Percentiles rank a stretch among this genome's conserved stretches.
Evolutionary conservation across 345 rosid genomes (phyloP).

Genomic region (Moringa oleifera): DNA sequence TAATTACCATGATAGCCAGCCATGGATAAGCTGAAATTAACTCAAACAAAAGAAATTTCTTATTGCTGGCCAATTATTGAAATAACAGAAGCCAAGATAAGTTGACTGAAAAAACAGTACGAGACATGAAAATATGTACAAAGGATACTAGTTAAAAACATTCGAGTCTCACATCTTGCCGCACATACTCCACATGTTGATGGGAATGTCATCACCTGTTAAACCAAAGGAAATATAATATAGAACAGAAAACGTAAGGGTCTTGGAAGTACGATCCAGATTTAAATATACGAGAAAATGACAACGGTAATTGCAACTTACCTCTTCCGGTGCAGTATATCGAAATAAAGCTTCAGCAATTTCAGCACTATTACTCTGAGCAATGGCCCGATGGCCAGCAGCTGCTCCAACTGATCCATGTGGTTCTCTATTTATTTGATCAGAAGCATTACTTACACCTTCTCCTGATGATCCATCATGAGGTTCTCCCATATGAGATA

Average conservation of each 20-base stretch:
- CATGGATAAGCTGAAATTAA: no score
- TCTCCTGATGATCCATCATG: constrained; percentile 27
- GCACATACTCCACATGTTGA: constrained; percentile 44
- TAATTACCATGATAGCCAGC: no score
- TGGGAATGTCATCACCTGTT: constrained; percentile 45
- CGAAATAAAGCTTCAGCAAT: constrained; percentile 71
- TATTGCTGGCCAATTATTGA: no score
- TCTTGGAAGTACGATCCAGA: not conserved
- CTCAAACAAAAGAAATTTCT: no score
- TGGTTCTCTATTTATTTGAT: constrained; percentile 31
- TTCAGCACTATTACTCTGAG: constrained; percentile 77
- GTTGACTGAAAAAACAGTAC: no score
- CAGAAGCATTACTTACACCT: constrained; percentile 22
- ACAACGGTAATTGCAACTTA: constrained; percentile 18
- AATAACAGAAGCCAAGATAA: no score
- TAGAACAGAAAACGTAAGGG: not conserved
- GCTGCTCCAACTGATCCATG: constrained; percentile 87
- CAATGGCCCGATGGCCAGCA: constrained; percentile 83
- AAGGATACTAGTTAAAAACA: constrained; percentile 51
- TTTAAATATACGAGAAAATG: not conserved
- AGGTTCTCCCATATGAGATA: constrained; percentile 41
- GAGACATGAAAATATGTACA: not conserved
- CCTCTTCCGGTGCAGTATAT: constrained; percentile 93
- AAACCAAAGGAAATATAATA: constrained; percentile 5
- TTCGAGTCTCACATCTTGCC: constrained; percentile 34